phyloP scores from a whole-genome alignment of 2,329 filamentous ascomycete genomes.

The Colletotrichum zoysiae region DNA sequence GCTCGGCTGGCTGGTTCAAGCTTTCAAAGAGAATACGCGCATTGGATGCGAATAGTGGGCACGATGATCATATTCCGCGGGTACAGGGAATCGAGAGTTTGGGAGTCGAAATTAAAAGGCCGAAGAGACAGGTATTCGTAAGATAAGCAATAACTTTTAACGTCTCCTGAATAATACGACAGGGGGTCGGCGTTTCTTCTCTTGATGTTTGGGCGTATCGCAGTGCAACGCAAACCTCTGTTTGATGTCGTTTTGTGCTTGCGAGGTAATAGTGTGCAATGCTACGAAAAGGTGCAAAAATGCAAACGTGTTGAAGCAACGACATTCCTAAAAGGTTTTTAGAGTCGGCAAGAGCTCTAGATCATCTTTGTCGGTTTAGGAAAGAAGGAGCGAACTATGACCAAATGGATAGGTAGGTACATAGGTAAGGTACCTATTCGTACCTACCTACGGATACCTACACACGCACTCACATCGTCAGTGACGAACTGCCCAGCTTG shows the following conservation, averaged over 20 bases:
- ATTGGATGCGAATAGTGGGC: slow-evolving; percentile 33
- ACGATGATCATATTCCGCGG: slow-evolving; percentile 25
- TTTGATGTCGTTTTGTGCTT: slow-evolving; percentile 1
- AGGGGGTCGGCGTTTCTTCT: not conserved
- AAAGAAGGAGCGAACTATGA: not conserved
- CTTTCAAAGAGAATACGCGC: slow-evolving; percentile 32
- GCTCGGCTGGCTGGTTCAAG: slow-evolving; percentile 29
- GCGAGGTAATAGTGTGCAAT: not conserved
- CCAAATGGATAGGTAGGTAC: not conserved
- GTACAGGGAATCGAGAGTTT: slow-evolving; percentile 7
- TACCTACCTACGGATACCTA: too few species aligned
- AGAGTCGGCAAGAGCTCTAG: not conserved
- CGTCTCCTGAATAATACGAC: not conserved
- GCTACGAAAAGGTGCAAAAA: not conserved
- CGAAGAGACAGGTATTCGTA: not conserved
- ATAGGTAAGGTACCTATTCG: too few species aligned
- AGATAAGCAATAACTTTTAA: not conserved
- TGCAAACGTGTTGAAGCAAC: not conserved
- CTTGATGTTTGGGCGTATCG: not conserved
- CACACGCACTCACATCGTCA: not conserved
- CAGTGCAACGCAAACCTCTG: not conserved
- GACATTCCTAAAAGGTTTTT: not conserved
- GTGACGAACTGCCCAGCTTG: not conserved
- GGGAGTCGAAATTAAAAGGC: slow-evolving; percentile 33
- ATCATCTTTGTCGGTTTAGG: not conserved